Percentiles rank a stretch among this genome's conserved stretches.
Evolutionary conservation across 805 yeast species (phyloP).

Genomic region (Pichia ethanolica): DNA sequence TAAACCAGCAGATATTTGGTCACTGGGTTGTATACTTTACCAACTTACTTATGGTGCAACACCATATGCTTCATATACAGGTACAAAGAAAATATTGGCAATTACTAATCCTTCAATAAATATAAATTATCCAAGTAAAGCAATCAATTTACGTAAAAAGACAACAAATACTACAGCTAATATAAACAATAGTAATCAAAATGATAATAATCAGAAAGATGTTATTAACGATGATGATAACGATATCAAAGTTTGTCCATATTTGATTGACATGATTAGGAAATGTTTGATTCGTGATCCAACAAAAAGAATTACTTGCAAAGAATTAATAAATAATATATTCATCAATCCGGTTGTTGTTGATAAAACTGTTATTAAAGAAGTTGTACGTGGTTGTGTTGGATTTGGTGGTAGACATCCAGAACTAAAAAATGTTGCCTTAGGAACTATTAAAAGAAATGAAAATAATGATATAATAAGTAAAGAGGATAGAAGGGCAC

Average conservation of each 20-base stretch:
- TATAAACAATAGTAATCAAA: not conserved
- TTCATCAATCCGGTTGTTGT: constrained; percentile 74
- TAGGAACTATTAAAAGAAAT: not conserved
- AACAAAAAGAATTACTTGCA: constrained; percentile 52
- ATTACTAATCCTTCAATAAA: constrained; percentile 79
- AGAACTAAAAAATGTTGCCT: constrained; percentile 8
- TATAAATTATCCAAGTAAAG: constrained; percentile 51
- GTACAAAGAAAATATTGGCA: constrained; percentile 71
- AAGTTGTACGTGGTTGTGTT: constrained; percentile 70
- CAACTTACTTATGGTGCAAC: constrained; percentile 94
- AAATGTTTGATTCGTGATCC: constrained; percentile 72
- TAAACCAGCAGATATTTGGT: constrained; percentile 94
- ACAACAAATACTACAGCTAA: not conserved
- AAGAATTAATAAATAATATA: constrained; percentile 49
- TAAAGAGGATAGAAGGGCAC: constrained; percentile 2
- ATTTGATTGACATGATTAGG: constrained; percentile 60
- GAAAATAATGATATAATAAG: not conserved
- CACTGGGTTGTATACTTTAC: constrained; percentile 91
- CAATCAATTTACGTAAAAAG: constrained; percentile 9
- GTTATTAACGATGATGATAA: not conserved
- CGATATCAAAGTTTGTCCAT: constrained; percentile 20
- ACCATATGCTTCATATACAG: constrained; percentile 76
- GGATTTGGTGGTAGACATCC: constrained; percentile 53
- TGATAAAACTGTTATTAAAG: constrained; percentile 56
- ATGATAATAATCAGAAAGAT: not conserved